phyloP scores from a whole-genome alignment of 768 basidiomycete species.

The Auricularia sp. region DNA sequence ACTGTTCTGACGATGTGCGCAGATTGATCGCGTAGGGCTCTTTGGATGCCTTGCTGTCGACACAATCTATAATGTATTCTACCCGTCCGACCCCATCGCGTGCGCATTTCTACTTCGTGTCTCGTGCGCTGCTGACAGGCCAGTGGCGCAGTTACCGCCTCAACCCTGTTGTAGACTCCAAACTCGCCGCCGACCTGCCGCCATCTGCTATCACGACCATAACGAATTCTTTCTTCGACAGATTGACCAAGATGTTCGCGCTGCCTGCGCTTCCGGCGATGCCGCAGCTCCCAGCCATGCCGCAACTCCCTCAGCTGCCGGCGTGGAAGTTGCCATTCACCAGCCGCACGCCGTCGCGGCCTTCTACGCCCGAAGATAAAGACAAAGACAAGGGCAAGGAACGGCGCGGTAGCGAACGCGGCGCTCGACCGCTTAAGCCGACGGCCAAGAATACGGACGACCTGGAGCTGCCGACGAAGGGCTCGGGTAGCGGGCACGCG shows the following conservation, averaged over 20 bases:
- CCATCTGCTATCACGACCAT: conserved; percentile 20
- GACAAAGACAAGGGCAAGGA: not conserved
- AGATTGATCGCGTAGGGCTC: conserved; percentile 30
- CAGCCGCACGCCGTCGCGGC: not conserved
- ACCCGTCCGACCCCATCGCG: conserved; percentile 32
- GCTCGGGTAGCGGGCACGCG: not conserved
- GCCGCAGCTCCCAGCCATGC: conserved; percentile 11
- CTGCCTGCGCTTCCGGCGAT: conserved; percentile 19
- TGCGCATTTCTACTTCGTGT: conserved; percentile 11
- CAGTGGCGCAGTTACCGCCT: conserved; percentile 22
- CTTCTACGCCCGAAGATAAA: not conserved
- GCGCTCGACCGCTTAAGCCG: not conserved
- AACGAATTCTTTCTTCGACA: conserved; percentile 20
- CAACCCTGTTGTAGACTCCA: conserved; percentile 32
- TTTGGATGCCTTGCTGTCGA: conserved; percentile 34
- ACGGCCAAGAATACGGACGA: no score
- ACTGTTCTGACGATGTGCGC: not conserved
- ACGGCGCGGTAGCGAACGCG: not conserved
- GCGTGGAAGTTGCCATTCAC: not conserved
- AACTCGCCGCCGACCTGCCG: conserved; percentile 13
- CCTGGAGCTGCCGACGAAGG: not conserved
- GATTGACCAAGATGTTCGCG: conserved; percentile 16
- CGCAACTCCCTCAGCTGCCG: conserved; percentile 1
- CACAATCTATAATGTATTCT: conserved; percentile 32
- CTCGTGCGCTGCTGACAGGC: not conserved